Evolutionary conservation across 2,329 filamentous ascomycete species (phyloP).

Genomic region (Thielaviopsis musarum): DNA sequence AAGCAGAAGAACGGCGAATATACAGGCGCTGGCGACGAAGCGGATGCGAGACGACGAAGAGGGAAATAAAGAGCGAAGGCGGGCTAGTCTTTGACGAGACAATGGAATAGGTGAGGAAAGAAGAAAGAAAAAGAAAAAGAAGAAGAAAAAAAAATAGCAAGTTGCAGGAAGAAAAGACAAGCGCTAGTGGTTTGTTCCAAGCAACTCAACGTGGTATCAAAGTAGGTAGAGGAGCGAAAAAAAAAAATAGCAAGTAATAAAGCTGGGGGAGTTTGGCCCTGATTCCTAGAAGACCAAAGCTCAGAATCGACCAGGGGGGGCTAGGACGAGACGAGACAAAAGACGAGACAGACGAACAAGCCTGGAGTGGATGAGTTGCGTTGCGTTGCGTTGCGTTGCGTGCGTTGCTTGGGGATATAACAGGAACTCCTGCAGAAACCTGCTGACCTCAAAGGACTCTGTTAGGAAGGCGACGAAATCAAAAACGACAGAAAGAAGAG

Average conservation of each 20-base stretch:
- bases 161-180: slow-evolving; percentile 14
- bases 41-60: neutral
- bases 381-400: too few relatives aligned
- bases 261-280: slow-evolving; percentile 7
- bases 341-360: slow-evolving; percentile 7
- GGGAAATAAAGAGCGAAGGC: neutral
- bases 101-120: neutral
- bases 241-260: neutral
- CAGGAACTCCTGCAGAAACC: slow-evolving; percentile 56
- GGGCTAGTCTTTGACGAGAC: neutral
- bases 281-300: slow-evolving; percentile 11
- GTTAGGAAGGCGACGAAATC: slow-evolving; percentile 15
- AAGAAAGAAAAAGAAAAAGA: neutral
- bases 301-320: slow-evolving; percentile 10
- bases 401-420: neutral
- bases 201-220: slow-evolving; percentile 11
- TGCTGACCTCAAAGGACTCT: slow-evolving; percentile 65
- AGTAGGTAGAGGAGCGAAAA: neutral
- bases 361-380: neutral
- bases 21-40: slow-evolving; percentile 1
- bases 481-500: slow-evolving; percentile 16
- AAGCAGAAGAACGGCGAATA: neutral
- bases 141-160: slow-evolving; percentile 13
- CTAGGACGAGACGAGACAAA: slow-evolving; percentile 12
- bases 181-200: neutral